Conservation (phyloP, 768 basidiomycete genomes). For the Leccinum disarticulatum region DNA sequence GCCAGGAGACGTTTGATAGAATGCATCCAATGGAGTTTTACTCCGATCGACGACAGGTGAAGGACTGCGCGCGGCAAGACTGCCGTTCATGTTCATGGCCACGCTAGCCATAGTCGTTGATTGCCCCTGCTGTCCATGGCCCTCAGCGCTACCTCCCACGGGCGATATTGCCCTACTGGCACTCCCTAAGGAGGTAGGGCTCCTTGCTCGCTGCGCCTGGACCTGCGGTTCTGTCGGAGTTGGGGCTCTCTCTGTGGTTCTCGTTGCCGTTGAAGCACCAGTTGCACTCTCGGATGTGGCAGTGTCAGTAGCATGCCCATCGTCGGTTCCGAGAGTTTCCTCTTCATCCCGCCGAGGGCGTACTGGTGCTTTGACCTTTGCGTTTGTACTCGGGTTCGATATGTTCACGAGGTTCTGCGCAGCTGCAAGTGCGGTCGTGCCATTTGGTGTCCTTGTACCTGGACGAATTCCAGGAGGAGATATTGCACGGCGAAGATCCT, state of each 20-base stretch:
- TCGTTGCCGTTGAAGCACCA: conserved; percentile 30
- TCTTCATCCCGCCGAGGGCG: conserved; percentile 49
- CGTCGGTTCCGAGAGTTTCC: conserved; percentile 43
- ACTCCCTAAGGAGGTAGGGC: conserved; percentile 47
- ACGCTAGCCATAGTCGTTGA: conserved; percentile 54
- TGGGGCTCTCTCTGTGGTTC: conserved; percentile 45
- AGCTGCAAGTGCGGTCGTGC: conserved; percentile 12
- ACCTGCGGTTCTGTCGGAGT: conserved; percentile 52
- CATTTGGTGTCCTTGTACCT: conserved; percentile 36
- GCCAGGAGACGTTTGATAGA: conserved; percentile 44
- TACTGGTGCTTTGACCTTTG: conserved; percentile 51
- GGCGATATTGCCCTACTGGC: conserved; percentile 64
- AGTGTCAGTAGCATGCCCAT: conserved; percentile 50
- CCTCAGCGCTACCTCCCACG: conserved; percentile 31
- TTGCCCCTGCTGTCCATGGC: conserved; percentile 23
- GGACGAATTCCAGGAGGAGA: conserved; percentile 58
- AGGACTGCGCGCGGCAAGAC: conserved; percentile 49
- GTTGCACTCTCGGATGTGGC: conserved; percentile 40
- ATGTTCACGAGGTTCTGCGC: conserved; percentile 12
- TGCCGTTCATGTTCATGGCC: conserved; percentile 51
- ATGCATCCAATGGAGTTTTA: conserved; percentile 60
- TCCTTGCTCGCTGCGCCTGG: conserved; percentile 46
- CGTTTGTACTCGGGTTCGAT: conserved; percentile 27
- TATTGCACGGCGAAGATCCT: conserved; percentile 64
- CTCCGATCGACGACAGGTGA: conserved; percentile 57